A percentile compares a stretch with the other conserved stretches of the same genome.
Evolutionary conservation across 495 filamentous ascomycete species (phyloP).

Genomic region (Hypoxylon crocopeplum): DNA sequence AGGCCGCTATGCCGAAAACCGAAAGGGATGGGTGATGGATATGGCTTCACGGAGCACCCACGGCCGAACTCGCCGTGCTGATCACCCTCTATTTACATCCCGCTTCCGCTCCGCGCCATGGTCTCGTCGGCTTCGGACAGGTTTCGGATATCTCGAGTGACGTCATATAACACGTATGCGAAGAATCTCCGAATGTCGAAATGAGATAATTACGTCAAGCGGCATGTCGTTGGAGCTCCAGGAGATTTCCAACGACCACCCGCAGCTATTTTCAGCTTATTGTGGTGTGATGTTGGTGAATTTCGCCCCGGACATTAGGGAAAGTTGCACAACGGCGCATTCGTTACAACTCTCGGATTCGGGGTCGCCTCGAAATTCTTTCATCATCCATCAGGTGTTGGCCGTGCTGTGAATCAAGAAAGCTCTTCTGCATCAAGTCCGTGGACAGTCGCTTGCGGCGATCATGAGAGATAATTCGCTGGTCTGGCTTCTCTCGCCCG

Average conservation of each 20-base stretch:
- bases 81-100: background rate
- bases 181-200: conserved; percentile 10
- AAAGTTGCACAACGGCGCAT: no score
- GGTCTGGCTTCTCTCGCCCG: background rate
- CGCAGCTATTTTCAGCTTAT: no score
- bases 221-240: no score
- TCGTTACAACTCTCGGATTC: no score
- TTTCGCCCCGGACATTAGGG: no score
- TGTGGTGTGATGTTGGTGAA: no score
- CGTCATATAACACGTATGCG: conserved; percentile 10
- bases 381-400: no score
- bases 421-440: no score
- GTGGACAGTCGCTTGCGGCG: no score
- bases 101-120: conserved; percentile 4
- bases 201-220: background rate
- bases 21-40: background rate
- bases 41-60: background rate
- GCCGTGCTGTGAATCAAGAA: no score
- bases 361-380: no score
- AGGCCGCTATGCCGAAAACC: conserved; percentile 9
- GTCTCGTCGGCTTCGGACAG: conserved; percentile 1
- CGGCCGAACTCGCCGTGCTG: background rate
- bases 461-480: background rate
- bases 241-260: no score
- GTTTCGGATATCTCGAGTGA: background rate